Percentiles rank a stretch among this genome's conserved stretches.
Conservation (phyloP, 495 filamentous ascomycete species). For the Aspergillus cavernicola region DNA sequence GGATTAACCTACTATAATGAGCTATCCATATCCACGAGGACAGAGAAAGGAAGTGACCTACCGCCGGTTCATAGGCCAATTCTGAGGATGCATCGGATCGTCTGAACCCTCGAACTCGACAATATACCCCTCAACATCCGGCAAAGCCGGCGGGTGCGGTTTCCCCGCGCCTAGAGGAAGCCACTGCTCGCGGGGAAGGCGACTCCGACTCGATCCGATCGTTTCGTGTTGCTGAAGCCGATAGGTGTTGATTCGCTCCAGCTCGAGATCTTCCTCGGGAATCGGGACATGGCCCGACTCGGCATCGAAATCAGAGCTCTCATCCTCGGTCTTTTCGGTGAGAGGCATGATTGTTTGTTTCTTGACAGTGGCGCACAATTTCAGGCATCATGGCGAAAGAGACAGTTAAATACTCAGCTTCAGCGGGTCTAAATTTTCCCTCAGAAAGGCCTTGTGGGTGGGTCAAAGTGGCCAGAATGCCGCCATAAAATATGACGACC, state of each 20-base stretch:
- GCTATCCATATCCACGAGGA: not conserved
- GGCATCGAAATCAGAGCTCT: slow-evolving; percentile 3
- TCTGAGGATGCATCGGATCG: slow-evolving; percentile 48
- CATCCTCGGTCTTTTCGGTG: slow-evolving; percentile 3
- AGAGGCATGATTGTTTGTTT: not conserved
- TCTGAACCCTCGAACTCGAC: slow-evolving; percentile 52
- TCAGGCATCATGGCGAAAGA: not conserved
- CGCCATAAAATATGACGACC: not conserved
- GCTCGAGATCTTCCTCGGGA: slow-evolving; percentile 13
- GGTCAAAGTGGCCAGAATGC: not conserved
- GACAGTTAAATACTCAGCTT: not conserved
- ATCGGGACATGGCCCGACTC: slow-evolving; percentile 3
- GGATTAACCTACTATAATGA: slow-evolving; percentile 7
- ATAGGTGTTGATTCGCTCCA: slow-evolving; percentile 29
- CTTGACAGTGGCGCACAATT: not conserved
- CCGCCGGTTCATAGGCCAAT: slow-evolving; percentile 35
- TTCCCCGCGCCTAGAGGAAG: slow-evolving; percentile 33
- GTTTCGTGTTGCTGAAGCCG: slow-evolving; percentile 29
- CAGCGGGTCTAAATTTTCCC: slow-evolving; percentile 2
- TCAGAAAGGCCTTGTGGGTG: not conserved
- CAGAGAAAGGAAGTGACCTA: slow-evolving; percentile 23
- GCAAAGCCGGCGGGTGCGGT: slow-evolving; percentile 41
- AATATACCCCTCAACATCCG: slow-evolving; percentile 46
- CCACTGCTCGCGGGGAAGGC: slow-evolving; percentile 24
- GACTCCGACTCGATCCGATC: slow-evolving; percentile 25